Conservation (phyloP, 768 basidiomycete species). For the Coprinellus micaceus region DNA sequence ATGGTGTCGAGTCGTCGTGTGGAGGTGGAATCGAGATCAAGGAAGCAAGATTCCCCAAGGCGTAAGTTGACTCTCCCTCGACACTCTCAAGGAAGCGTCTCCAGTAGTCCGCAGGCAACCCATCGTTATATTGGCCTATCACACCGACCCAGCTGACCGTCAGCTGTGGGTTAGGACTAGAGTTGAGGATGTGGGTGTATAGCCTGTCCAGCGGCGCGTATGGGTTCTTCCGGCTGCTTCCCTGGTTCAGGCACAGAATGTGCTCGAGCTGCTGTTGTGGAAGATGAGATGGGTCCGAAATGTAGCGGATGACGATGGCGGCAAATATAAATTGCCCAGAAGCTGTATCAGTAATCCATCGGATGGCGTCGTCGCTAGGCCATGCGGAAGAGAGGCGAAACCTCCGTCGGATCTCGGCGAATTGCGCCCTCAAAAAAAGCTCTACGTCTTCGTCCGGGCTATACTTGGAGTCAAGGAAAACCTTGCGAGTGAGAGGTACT, state of each 20-base stretch:
- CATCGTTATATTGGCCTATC: background rate
- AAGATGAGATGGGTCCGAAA: constrained; percentile 5
- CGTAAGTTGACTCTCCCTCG: background rate
- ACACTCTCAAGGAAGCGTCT: background rate
- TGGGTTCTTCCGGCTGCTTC: background rate
- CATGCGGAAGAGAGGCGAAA: no score
- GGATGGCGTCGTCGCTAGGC: background rate
- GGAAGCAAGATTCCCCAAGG: background rate
- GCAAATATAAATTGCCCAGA: constrained; percentile 19
- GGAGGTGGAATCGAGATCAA: background rate
- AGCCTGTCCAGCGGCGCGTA: constrained; percentile 5
- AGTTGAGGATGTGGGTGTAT: constrained; percentile 2
- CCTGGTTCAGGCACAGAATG: background rate
- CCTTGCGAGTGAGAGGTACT: background rate
- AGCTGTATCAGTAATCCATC: background rate
- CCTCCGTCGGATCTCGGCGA: no score
- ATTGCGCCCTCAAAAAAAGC: no score
- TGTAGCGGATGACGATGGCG: constrained; percentile 11
- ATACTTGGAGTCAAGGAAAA: no score
- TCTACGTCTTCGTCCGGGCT: no score
- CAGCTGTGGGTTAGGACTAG: background rate
- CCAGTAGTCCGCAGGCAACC: background rate
- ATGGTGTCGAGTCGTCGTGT: background rate
- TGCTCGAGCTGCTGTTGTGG: constrained; percentile 10
- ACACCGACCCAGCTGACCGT: background rate